Evolutionary conservation across 805 yeast genomes (phyloP).

Genomic region (Blastobotrys peoriensis): DNA sequence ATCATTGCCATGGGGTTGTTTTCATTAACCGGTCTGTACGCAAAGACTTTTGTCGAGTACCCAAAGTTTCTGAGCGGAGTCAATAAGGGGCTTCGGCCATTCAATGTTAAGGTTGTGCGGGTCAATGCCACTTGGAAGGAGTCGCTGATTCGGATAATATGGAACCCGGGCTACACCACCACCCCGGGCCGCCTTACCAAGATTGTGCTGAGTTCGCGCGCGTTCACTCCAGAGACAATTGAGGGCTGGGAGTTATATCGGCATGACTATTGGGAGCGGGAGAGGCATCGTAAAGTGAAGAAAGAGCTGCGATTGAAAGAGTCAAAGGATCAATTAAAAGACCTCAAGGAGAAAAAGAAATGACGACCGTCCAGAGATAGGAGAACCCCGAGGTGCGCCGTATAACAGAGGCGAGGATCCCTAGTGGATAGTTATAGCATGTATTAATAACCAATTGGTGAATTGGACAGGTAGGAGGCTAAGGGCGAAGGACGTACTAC

Average conservation of each 20-base stretch:
- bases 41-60: conserved; percentile 75
- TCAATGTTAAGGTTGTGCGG: conserved; percentile 65
- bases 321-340: conserved; percentile 2
- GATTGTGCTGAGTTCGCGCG: conserved; percentile 71
- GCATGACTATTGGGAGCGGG: conserved; percentile 88
- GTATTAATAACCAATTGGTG: too few species aligned
- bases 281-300: conserved; percentile 36
- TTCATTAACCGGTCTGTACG: conserved; percentile 85
- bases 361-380: background rate
- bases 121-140: conserved; percentile 25
- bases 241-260: conserved; percentile 95
- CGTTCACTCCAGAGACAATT: conserved; percentile 73
- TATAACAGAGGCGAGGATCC: too few species aligned
- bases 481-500: too few species aligned
- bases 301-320: conserved; percentile 2
- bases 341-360: too few species aligned
- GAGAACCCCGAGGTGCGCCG: conserved; percentile 5
- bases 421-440: too few species aligned
- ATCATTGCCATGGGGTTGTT: conserved; percentile 67
- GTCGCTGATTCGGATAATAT: conserved; percentile 19
- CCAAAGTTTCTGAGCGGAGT: conserved; percentile 73
- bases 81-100: conserved; percentile 80
- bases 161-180: conserved; percentile 24
- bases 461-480: too few species aligned
- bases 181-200: conserved; percentile 69